Base-by-base conservation (phyloP, 2,329 filamentous ascomycete species). In the Fusarium miscanthi region DNA sequence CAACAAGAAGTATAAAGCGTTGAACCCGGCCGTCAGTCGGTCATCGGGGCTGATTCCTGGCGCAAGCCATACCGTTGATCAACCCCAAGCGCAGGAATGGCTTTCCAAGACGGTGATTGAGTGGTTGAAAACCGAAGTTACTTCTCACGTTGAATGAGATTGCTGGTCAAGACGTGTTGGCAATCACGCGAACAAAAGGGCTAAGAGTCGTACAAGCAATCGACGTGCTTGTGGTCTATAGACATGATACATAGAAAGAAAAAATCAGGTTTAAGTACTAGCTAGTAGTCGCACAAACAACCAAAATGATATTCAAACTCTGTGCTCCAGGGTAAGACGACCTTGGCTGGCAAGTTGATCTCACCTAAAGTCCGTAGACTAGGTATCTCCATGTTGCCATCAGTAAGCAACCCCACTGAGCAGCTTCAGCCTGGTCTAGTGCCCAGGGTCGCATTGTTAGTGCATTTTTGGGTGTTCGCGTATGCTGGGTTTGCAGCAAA, bases 1-100 rank as follows among this genome's bases (percentile, higher is more conserved):
- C 66, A 81, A 93, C 60, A 80, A 84, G 62, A 86, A 82, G 58
- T 95, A 92, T 88, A 84, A 80, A 69, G 74, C 77, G 0, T 80
- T 84, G 10, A 87, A 83, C 64, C 75, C 80, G 6, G 77, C 85
- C 14, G 85, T 85, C 23, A 89, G 87, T 73, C 77, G 82, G 25
- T 77, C 89, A 11, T 89, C 87, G 4, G 87, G 83, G 2, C 76
- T 85, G 16, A 88, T 90, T 61, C 88, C 87, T 8, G 85, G 82
- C 8, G 86, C 88, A 2, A 81, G 82, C 31, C 88, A 90, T 66
- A 82, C 83, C 6, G 87, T 90, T 7, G 80, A 84, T 40, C 78
- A 84, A 43, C 78, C 81, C 0, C 82, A 82, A 31, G 82, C 87
- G 1, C 84, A 85, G 69, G 74, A 82, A 37, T 89, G 87, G 87